Percentiles rank a stretch among this genome's conserved stretches.
Conservation (phyloP, 2,329 filamentous ascomycete genomes). For the Allantophomopsis cytisporea region DNA sequence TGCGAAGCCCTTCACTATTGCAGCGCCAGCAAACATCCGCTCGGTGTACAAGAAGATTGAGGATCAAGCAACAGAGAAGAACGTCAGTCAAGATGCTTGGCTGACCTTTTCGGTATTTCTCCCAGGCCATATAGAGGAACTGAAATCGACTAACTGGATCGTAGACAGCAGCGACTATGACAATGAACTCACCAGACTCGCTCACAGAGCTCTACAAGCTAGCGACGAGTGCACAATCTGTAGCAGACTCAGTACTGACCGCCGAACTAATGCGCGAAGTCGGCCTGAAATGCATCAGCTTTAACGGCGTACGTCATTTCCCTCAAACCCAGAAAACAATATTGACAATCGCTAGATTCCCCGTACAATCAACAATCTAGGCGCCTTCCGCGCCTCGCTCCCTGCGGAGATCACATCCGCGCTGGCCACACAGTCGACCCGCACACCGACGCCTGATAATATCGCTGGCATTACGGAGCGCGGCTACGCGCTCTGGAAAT, state of each 20-base stretch:
- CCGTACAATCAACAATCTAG: constrained; percentile 71
- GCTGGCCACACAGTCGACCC: constrained; percentile 43
- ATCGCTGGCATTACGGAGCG: constrained; percentile 39
- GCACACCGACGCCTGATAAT: constrained; percentile 20
- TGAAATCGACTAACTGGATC: constrained; percentile 3
- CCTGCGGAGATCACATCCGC: constrained; percentile 36
- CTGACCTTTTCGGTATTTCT: constrained; percentile 43
- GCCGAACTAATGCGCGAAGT: constrained; percentile 66
- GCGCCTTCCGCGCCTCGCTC: constrained; percentile 52
- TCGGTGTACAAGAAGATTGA: constrained; percentile 53
- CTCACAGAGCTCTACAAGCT: constrained; percentile 36
- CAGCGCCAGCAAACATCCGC: constrained; percentile 48
- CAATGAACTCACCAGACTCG: constrained; percentile 73
- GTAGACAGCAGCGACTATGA: constrained; percentile 70
- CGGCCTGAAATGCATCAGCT: constrained; percentile 64
- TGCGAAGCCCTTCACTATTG: constrained; percentile 49
- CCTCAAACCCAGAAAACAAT: no score
- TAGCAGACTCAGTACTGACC: constrained; percentile 10
- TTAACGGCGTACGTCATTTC: constrained; percentile 41
- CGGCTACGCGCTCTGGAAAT: constrained; percentile 58
- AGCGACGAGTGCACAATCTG: constrained; percentile 10
- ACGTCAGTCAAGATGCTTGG: constrained; percentile 52
- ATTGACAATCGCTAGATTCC: constrained; percentile 36
- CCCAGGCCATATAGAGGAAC: background rate
- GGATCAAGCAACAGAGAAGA: constrained; percentile 43